Percentiles rank a stretch among this genome's conserved stretches.
phyloP scores from a whole-genome alignment of 345 rosid genomes.

The Citrus medica region DNA sequence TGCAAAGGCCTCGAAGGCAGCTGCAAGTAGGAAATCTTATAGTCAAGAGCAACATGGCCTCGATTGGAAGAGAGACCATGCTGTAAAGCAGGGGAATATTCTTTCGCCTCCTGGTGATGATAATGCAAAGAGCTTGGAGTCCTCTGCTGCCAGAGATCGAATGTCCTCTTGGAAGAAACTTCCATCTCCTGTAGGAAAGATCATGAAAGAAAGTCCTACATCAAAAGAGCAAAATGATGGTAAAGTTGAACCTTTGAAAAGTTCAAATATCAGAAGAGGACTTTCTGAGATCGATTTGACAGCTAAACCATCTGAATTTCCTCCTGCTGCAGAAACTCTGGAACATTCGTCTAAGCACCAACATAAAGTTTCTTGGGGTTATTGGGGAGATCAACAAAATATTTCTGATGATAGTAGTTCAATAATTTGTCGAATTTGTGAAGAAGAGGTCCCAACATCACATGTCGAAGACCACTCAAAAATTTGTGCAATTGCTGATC shows the following conservation, averaged over 20 bases:
- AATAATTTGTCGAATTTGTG: slow-evolving; percentile 97
- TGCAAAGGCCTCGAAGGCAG: slow-evolving; percentile 48
- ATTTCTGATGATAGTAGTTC: slow-evolving; percentile 70
- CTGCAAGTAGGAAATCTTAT: slow-evolving; percentile 74
- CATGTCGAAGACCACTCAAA: slow-evolving; percentile 94
- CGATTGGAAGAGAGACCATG: slow-evolving; percentile 62
- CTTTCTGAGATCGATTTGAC: slow-evolving; percentile 39
- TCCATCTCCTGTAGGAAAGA: slow-evolving; percentile 72
- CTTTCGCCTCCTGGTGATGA: slow-evolving; percentile 41
- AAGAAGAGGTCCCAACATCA: slow-evolving; percentile 90
- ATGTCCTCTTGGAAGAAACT: slow-evolving; percentile 93
- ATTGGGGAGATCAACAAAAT: slow-evolving; percentile 82
- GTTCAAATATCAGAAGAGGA: slow-evolving; percentile 33
- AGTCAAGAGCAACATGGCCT: slow-evolving; percentile 91
- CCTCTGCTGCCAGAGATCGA: slow-evolving; percentile 62
- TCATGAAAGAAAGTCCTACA: slow-evolving; percentile 50
- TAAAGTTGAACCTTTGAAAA: slow-evolving; percentile 50
- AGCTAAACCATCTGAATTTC: slow-evolving; percentile 44
- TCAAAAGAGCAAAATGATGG: slow-evolving; percentile 45
- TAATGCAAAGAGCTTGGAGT: slow-evolving; percentile 46
- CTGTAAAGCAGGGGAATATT: slow-evolving; percentile 37
- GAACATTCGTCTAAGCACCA: slow-evolving; percentile 77
- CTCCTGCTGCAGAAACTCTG: slow-evolving; percentile 54
- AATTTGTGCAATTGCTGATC: slow-evolving; percentile 94
- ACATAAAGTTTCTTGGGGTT: slow-evolving; percentile 91